Base-by-base conservation (phyloP, 192 early-diverging fungal genomes). In the Backusella mclennaniae region DNA sequence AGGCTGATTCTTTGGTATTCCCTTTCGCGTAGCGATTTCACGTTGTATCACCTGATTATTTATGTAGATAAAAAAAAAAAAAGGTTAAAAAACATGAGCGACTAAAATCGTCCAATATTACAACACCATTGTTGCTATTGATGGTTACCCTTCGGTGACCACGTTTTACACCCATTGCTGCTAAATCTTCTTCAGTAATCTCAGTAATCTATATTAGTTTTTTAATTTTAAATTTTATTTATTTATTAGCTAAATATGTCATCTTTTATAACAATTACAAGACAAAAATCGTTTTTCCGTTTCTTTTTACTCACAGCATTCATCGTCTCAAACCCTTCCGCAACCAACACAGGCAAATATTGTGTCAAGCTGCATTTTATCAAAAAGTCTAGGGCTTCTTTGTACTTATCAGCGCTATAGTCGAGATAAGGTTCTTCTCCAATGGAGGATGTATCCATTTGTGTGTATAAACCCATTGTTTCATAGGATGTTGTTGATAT, bases 71-170 rank as follows among this genome's bases (percentile, higher is more conserved):
- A 33, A 33, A 7, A 21, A 53, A 59, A 59, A 23, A 63, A 63
- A 14, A 59, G 2, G n/a, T 56, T n/a, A 59, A 59, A 26, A 33
- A 33, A 33, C 31, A 33, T 33, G 12, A 8, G 56, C 23, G 3
- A 11, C 3, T 26, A 14, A 26, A 7, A 26, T 59, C 9, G 4
- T 4, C 4, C 8, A 59, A 14, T 12, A 59, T 23, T 8, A 35
- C 74, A 21, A 76, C 66, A 80, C 44, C 11, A 79, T 67, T 23
- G 23, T 21, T 63, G 56, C 56, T 59, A 26, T 59, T 15, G 0
- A 19, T 59, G 9, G 56, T 59, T 80, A 84, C 80, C 75, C 83
- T 77, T 74, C 83, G 80, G 77, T 84, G 83, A 35, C 83, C 83
- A 38, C 83, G 67, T 66, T 82, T 84, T 8, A 82, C 78, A n/a